Evolutionary conservation across 345 rosid genomes (phyloP).

Genomic region (Physaria fendleri): DNA sequence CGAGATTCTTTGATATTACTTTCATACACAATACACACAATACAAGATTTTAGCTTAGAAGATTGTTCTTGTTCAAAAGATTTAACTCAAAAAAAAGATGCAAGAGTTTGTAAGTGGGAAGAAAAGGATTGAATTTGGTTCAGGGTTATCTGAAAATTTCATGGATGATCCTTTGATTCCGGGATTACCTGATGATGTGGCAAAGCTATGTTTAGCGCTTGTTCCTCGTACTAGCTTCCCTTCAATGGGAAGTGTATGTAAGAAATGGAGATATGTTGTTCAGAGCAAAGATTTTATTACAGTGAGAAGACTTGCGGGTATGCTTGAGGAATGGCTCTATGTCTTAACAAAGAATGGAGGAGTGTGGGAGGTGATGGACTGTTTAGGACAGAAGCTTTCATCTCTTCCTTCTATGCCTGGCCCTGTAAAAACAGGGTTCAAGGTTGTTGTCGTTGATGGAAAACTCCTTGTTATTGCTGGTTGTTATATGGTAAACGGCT

Average conservation of each 20-base stretch:
- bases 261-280: constrained; percentile 77
- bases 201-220: constrained; percentile 73
- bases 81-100: constrained; percentile 41
- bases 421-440: constrained; percentile 57
- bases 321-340: constrained; percentile 83
- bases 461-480: constrained; percentile 83
- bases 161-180: constrained; percentile 50
- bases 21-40: constrained; percentile 15
- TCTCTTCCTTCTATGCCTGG: constrained; percentile 81
- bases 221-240: constrained; percentile 69
- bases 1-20: constrained; percentile 48
- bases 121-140: constrained; percentile 33
- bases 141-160: constrained; percentile 30
- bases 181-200: constrained; percentile 86
- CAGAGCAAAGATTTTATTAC: constrained; percentile 73
- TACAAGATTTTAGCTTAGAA: constrained; percentile 23
- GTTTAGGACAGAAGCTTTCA: constrained; percentile 46
- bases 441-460: constrained; percentile 60
- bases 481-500: constrained; percentile 42
- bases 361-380: constrained; percentile 80
- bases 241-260: constrained; percentile 71
- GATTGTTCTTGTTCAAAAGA: constrained; percentile 9
- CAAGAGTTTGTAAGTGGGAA: constrained; percentile 42
- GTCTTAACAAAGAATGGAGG: constrained; percentile 51
- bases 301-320: constrained; percentile 58